Base-by-base conservation (phyloP, 1,284 basidiomycete genomes). In the Meripilus lineatus region DNA sequence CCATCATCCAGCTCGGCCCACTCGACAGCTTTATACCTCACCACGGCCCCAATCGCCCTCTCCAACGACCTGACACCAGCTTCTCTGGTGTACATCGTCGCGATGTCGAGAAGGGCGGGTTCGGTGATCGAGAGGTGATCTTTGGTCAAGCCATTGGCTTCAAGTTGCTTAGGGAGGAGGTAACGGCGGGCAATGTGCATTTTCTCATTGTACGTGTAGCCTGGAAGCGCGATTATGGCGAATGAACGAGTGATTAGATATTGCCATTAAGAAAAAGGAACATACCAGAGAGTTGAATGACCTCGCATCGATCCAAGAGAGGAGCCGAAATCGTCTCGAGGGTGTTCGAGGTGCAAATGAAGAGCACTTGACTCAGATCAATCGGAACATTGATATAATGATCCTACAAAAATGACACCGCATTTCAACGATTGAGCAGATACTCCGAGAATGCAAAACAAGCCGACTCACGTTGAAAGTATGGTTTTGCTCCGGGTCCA, bases 41-140 rank as follows among this genome's bases (percentile, higher is more conserved):
- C 88, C 15, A 97, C 79, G 15, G 84, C 79, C 7, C 89, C 92
- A 37, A 97, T 84, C 10, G 89, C 81, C 4, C 94, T 78, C 59
- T 97, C 93, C 10, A 97, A 75, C 22, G 81, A 84, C 23, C 93
- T 79, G n/a, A 97, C 93, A 23, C 94, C 93, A 0, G 93, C 93
- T 65, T 96, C 89, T 8, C 84, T 75, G 1, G 91, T 93, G 58
- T 93, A 93, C 21, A 77, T 69, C 11, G 82, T 87, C 24, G 85
- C 84, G 41, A 93, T 74, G 42, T 79, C 75, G 49, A 83, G 65
- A 26, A 94, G 61, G 1, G 85, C 81, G 2, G 79, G 74, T 46
- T 93, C 86, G 1, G 76, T 77, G 30, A 66, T 46, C 14, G 45
- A 47, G 35, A 67, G 48, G 30, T 65, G 59, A 15, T 59, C 55